Evolutionary conservation across 202 grass and related monocot genomes (phyloP).

Genomic region (Saccharum hybrid): DNA sequence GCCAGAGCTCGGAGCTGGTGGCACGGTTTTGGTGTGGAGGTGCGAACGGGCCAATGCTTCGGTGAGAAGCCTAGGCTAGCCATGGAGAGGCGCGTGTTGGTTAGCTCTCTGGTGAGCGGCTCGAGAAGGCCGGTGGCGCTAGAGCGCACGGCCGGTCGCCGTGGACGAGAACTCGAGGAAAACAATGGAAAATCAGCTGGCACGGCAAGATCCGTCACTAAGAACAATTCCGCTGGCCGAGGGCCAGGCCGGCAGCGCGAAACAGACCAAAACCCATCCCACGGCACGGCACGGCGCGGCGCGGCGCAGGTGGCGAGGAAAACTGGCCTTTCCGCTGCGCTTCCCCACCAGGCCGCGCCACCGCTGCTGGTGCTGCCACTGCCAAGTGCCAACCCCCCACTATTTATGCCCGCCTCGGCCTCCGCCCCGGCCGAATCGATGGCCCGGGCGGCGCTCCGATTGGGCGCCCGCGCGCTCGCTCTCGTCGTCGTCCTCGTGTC

Average conservation of each 20-base stretch:
- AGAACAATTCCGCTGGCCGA: not conserved
- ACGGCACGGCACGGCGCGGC: not conserved
- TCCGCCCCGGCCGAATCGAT: slow-evolving; percentile 24
- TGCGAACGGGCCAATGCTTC: too few relatives aligned
- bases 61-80: too few relatives aligned
- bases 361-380: not conserved
- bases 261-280: not conserved
- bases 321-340: slow-evolving; percentile 32
- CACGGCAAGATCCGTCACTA: not conserved
- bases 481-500: slow-evolving; percentile 33
- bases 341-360: not conserved
- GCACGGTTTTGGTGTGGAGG: too few relatives aligned
- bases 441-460: slow-evolving; percentile 33
- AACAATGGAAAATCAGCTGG: too few relatives aligned
- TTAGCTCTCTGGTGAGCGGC: too few relatives aligned
- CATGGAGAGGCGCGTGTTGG: too few relatives aligned
- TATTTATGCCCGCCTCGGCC: slow-evolving; percentile 30
- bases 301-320: not conserved
- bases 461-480: slow-evolving; percentile 10
- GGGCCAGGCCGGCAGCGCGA: too few relatives aligned
- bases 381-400: not conserved
- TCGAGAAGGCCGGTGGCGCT: not conserved
- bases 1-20: too few relatives aligned
- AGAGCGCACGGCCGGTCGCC: not conserved
- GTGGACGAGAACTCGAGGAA: too few relatives aligned